Evolutionary conservation across 2,329 filamentous ascomycete species (phyloP), one percentile per base, ranked within the genome.

Genomic region (Madurella mycetomatis): DNA sequence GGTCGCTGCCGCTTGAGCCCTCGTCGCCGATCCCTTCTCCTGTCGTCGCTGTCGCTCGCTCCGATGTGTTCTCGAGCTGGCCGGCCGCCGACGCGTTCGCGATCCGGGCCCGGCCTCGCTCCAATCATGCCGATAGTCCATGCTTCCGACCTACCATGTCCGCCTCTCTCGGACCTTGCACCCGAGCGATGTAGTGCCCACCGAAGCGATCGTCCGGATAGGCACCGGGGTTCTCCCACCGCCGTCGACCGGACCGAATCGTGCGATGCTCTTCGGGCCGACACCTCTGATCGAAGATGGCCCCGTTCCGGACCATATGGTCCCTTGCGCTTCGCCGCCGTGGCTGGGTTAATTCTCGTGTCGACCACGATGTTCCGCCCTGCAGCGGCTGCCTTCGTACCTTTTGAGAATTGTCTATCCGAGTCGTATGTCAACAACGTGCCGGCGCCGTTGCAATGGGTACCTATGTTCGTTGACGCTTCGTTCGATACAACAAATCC

Each of bases 321-420:
- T 11, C 17, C 30, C 16, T 45, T 48, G n/a, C 39, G 44, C 25
- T 5, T 55, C 39, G 44, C 42, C 32, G 25, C 41, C 41, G 57
- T 61, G 43, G 47, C 72, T 57, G 54, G 77, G 50, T 58, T 76
- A 54, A 49, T 75, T 44, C 56, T 80, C 44, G 59, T 77, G 51
- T 62, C 69, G 51, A 66, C 69, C 53, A 62, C 74, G 25, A 65
- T 73, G 55, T 53, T 73, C 9, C 66, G 67, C 42, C 76, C 81
- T 9, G 75, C 72, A 25, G 69, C 74, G 41, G 89, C 87, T 47
- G 90, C 84, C 43, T 82, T 84, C 63, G 74, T 96, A 57, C 76
- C 83, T 54, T 94, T 95, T 71, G 78, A 87, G n/a, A 95, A 96
- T 72, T 99, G 92, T 73, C 78, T 96, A 31, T 70, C 77, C 46